A percentile compares a stretch with the other conserved stretches of the same genome.
Evolutionary conservation across 2,329 filamentous ascomycete genomes (phyloP).

Genomic region (Colletotrichum costaricense): DNA sequence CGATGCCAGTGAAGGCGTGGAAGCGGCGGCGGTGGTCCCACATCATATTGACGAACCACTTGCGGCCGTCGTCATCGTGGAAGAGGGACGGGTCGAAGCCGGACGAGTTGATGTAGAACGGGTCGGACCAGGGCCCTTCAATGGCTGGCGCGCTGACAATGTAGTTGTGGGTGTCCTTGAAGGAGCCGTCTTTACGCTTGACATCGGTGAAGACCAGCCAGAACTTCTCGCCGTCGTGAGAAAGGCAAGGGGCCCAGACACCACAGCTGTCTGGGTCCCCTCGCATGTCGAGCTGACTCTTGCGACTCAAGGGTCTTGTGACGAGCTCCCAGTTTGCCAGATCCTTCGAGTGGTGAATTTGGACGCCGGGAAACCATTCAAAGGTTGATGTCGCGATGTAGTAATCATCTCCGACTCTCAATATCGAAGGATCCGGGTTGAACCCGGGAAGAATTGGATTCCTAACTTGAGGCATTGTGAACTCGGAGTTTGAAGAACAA

Average conservation of each 20-base stretch:
- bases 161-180: constrained; percentile 74
- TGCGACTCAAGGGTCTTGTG: constrained; percentile 59
- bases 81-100: constrained; percentile 73
- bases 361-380: constrained; percentile 66
- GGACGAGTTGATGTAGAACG: constrained; percentile 68
- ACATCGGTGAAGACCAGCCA: constrained; percentile 75
- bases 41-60: constrained; percentile 69
- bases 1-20: constrained; percentile 65
- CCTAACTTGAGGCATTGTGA: constrained; percentile 58
- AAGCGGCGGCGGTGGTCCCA: constrained; percentile 64
- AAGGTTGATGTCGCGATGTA: constrained; percentile 68
- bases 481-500: background rate
- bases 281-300: constrained; percentile 66
- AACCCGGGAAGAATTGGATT: constrained; percentile 69
- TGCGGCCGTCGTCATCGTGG: constrained; percentile 66
- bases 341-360: constrained; percentile 65
- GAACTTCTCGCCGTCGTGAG: constrained; percentile 69
- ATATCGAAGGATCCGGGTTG: constrained; percentile 66
- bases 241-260: constrained; percentile 74
- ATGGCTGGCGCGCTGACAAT: constrained; percentile 66
- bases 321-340: constrained; percentile 64
- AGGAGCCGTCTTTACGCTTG: constrained; percentile 74
- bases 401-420: constrained; percentile 63
- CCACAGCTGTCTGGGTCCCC: constrained; percentile 70
- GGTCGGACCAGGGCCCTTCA: constrained; percentile 72